These are phyloP conservation scores for Chlamydomonas sp. DNA, from an alignment of 139 green algal species.

Conservation along the genomic window DNA sequence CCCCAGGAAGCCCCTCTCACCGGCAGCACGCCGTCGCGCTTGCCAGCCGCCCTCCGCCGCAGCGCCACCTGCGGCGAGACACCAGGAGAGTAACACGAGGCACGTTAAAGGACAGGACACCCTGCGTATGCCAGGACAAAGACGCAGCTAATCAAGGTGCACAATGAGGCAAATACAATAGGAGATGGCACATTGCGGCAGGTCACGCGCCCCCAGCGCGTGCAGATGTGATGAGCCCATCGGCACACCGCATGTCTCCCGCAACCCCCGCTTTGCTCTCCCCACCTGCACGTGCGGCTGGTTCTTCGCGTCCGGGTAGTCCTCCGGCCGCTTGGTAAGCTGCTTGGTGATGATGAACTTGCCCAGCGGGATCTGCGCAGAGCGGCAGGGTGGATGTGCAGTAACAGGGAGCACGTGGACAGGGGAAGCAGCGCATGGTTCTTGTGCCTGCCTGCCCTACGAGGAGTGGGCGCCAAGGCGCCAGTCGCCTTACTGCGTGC, in stretches of 20 bases:
- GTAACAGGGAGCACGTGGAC: background rate
- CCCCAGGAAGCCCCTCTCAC: slow-evolving; percentile 29
- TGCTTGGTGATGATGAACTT: slow-evolving; percentile 98
- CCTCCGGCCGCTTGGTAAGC: slow-evolving; percentile 93
- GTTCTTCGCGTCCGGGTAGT: slow-evolving; percentile 94
- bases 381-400: too few relatives aligned
- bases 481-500: too few relatives aligned
- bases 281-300: slow-evolving; percentile 95
- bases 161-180: too few relatives aligned
- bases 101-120: too few relatives aligned
- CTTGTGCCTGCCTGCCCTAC: too few relatives aligned
- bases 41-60: slow-evolving; percentile 73
- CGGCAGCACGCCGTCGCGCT: slow-evolving; percentile 81
- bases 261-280: background rate
- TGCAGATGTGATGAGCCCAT: too few relatives aligned
- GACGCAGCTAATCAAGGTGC: too few relatives aligned
- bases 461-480: too few relatives aligned
- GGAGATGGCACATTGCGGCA: too few relatives aligned
- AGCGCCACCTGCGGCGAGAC: slow-evolving; percentile 89
- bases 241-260: too few relatives aligned
- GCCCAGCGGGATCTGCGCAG: slow-evolving; percentile 68
- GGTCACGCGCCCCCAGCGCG: too few relatives aligned
- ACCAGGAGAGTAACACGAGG: background rate
- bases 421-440: background rate
- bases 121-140: too few relatives aligned